Conservation (phyloP, 805 yeast species). For the Metahyphopichia silvanorum region DNA sequence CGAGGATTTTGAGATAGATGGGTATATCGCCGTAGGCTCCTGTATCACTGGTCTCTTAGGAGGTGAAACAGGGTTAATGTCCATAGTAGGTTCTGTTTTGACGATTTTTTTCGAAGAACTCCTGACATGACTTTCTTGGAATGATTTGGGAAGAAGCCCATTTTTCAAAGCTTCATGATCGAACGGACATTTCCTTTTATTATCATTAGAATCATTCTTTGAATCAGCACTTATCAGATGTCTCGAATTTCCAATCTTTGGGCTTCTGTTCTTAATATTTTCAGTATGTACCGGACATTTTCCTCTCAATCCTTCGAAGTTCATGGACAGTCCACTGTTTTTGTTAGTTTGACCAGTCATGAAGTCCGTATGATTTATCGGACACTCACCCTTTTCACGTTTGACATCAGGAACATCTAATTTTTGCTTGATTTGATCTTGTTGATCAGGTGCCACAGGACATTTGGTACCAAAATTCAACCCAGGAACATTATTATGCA, state of each 20-base stretch:
- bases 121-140: slow-evolving; percentile 2
- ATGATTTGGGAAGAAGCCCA: slow-evolving; percentile 1
- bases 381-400: too few species aligned
- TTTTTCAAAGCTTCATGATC: slow-evolving; percentile 15
- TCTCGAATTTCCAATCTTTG: too few species aligned
- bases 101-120: slow-evolving; percentile 1
- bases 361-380: too few species aligned
- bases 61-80: not conserved
- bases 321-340: too few species aligned
- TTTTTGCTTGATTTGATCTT: slow-evolving; percentile 2
- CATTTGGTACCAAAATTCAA: slow-evolving; percentile 15
- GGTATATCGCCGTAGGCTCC: not conserved
- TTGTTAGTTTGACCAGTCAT: slow-evolving; percentile 2
- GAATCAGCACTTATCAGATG: too few species aligned
- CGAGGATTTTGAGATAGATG: not conserved
- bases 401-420: too few species aligned
- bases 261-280: too few species aligned
- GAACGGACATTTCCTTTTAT: slow-evolving; percentile 30
- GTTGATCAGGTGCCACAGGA: slow-evolving; percentile 10
- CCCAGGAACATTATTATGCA: slow-evolving; percentile 28
- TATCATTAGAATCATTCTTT: not conserved
- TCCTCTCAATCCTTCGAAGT: too few species aligned
- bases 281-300: slow-evolving; percentile 5
- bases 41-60: not conserved
- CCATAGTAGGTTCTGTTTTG: not conserved